Evolutionary conservation across 148 eudicot genomes (phyloP).

Genomic region (Euryodendron excelsum): DNA sequence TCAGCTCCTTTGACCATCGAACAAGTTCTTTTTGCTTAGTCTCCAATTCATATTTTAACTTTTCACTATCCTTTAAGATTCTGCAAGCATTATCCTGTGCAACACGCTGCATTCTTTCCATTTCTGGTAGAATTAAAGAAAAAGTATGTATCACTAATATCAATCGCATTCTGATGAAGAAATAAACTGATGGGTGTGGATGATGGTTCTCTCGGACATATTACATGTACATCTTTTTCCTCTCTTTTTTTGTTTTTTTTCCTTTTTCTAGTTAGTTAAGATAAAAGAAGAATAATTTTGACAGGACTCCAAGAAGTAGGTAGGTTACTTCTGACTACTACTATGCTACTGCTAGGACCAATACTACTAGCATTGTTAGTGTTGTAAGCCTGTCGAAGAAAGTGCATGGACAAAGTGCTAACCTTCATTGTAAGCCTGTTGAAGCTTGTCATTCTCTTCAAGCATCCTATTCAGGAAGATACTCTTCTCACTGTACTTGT

Average conservation of each 20-base stretch:
- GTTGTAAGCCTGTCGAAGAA: no score
- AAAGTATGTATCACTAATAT: not conserved
- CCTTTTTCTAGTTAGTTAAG: no score
- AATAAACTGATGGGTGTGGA: not conserved
- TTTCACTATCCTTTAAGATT: not conserved
- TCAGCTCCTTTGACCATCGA: not conserved
- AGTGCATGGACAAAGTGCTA: not conserved
- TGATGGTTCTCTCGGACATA: no score
- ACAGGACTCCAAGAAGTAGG: no score
- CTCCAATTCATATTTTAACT: not conserved
- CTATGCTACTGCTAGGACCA: no score
- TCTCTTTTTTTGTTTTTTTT: no score
- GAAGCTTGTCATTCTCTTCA: slow-evolving; percentile 29
- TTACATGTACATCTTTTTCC: no score
- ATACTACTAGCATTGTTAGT: no score
- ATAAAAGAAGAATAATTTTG: no score
- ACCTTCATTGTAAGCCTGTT: slow-evolving; percentile 33
- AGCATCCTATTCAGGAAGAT: slow-evolving; percentile 26
- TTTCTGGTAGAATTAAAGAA: not conserved
- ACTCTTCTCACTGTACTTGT: slow-evolving; percentile 24
- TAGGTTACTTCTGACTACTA: no score
- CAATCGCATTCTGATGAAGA: not conserved
- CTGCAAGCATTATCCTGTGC: not conserved
- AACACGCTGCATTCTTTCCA: not conserved
- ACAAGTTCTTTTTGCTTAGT: not conserved